Percentiles rank a stretch among this genome's conserved stretches.
These are phyloP conservation scores for Exidia glandulosa DNA, from an alignment of 768 basidiomycete genomes.

Conservation along the genomic window DNA sequence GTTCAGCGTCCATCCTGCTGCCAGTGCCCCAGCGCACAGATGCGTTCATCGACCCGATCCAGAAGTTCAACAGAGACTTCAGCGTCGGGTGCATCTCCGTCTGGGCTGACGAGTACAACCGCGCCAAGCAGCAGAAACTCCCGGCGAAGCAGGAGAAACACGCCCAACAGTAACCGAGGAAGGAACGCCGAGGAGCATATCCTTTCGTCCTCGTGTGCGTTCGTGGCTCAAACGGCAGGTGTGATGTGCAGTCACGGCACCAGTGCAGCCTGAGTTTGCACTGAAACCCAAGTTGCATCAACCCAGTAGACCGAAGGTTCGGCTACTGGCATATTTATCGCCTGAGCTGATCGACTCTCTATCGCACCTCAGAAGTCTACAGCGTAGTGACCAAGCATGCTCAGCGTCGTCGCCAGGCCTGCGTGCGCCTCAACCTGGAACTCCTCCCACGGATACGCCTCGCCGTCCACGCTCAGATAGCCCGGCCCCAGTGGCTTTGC, in stretches of 20 bases:
- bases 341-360: background rate
- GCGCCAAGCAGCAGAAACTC: conserved; percentile 26
- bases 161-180: conserved; percentile 40
- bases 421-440: conserved; percentile 69
- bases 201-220: background rate
- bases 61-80: conserved; percentile 94
- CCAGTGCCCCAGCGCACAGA: conserved; percentile 61
- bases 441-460: conserved; percentile 59
- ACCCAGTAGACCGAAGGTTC: background rate
- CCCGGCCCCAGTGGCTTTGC: conserved; percentile 50
- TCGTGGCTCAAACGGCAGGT: background rate
- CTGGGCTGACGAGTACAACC: conserved; percentile 34
- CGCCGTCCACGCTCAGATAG: conserved; percentile 65
- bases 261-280: no score
- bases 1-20: conserved; percentile 69
- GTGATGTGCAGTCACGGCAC: background rate
- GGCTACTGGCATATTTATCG: background rate
- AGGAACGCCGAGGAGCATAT: conserved; percentile 4
- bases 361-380: background rate
- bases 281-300: background rate
- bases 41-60: conserved; percentile 93
- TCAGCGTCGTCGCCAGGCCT: conserved; percentile 31
- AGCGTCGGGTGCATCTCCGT: conserved; percentile 83
- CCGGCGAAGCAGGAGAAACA: conserved; percentile 57
- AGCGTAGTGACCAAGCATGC: conserved; percentile 8